Conservation (phyloP, 2,329 filamentous ascomycete genomes). For the Botrytis elliptica region DNA sequence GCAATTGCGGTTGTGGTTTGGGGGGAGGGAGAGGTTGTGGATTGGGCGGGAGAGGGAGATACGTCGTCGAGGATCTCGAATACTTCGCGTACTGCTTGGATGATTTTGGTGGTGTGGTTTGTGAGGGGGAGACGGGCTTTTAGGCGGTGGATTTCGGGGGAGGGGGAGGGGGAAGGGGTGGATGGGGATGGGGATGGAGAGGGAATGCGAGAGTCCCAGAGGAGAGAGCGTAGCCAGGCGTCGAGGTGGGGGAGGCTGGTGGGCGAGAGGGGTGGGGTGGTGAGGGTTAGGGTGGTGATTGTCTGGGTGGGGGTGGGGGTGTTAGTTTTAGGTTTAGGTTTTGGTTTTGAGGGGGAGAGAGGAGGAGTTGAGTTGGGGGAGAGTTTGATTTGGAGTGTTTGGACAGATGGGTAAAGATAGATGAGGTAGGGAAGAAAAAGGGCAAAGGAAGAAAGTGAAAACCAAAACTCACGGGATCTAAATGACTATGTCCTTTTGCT, state of each 20-base stretch:
- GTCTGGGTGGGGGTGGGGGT: conserved; percentile 51
- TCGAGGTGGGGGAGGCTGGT: conserved; percentile 52
- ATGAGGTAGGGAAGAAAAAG: neutral
- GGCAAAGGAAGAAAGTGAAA: neutral
- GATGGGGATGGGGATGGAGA: neutral
- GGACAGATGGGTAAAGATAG: neutral
- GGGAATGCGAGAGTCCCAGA: conserved; percentile 25
- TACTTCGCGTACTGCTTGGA: conserved; percentile 89
- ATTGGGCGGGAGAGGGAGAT: neutral
- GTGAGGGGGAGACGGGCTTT: conserved; percentile 74
- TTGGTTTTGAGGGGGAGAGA: no score
- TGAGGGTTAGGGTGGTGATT: conserved; percentile 79
- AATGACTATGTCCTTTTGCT: conserved; percentile 80
- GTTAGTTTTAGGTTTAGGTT: neutral
- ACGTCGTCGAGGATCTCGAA: conserved; percentile 79
- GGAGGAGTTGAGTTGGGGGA: neutral
- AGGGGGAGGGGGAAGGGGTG: neutral
- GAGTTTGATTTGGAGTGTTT: neutral
- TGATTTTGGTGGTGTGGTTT: conserved; percentile 63
- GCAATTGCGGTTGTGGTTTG: no score
- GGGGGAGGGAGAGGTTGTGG: no score
- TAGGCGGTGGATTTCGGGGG: conserved; percentile 77
- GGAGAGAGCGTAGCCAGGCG: conserved; percentile 25
- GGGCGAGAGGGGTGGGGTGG: conserved; percentile 58
- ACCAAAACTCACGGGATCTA: conserved; percentile 68